A percentile compares a stretch with the other conserved stretches of the same genome.
Conservation (phyloP, 2,329 filamentous ascomycete genomes). For the Phaeosphaeriaceae sp. region DNA sequence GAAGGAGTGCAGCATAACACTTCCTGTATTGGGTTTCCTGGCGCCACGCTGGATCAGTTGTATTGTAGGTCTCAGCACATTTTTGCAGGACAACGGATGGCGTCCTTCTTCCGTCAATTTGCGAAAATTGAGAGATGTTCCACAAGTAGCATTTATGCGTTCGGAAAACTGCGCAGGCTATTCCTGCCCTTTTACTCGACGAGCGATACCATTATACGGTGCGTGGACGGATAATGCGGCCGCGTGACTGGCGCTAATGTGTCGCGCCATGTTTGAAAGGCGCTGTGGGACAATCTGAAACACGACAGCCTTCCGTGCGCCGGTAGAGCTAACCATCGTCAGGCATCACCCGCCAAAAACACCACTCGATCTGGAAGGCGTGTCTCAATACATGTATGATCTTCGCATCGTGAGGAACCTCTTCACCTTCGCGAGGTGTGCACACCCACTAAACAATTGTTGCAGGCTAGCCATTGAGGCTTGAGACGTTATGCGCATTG, state of each 20-base stretch:
- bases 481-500: slow-evolving; percentile 13
- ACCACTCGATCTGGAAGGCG: not conserved
- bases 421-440: slow-evolving; percentile 2
- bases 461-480: slow-evolving; percentile 2
- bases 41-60: not conserved
- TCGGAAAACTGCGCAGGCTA: not conserved
- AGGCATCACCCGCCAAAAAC: not conserved
- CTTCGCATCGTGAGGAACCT: slow-evolving; percentile 19
- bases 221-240: not conserved
- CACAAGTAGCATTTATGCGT: not conserved
- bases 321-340: not conserved
- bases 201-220: not conserved
- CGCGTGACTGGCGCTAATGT: slow-evolving; percentile 3
- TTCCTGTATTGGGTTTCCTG: not conserved
- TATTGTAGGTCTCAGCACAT: not conserved
- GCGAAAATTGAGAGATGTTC: not conserved
- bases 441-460: slow-evolving; percentile 5
- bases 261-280: slow-evolving; percentile 6
- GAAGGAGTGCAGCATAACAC: not conserved
- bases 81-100: not conserved
- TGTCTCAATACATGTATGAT: slow-evolving; percentile 17
- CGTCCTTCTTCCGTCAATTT: not conserved
- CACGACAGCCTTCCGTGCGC: not conserved
- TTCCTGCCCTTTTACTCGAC: not conserved
- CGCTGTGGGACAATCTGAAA: slow-evolving; percentile 5